Conservation (phyloP, 176 grass and related monocot species). For the Oryza glumipatula region DNA sequence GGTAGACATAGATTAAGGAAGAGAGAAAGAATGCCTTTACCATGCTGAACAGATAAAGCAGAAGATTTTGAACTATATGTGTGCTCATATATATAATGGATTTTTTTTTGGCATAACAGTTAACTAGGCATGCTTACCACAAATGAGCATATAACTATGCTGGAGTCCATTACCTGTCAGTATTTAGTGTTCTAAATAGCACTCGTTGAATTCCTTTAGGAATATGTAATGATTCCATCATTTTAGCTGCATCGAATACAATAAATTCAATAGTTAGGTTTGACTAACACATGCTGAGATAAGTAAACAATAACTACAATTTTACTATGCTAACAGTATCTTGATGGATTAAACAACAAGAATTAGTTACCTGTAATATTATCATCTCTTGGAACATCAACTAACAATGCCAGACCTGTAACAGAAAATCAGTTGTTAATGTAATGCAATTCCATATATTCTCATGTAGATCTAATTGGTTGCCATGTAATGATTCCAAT, state of each 20-base stretch:
- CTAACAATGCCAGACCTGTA: constrained; percentile 49
- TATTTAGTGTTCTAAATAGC: constrained; percentile 60
- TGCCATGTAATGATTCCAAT: neutral
- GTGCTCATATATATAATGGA: no score
- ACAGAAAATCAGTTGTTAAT: constrained; percentile 18
- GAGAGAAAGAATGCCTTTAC: no score
- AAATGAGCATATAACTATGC: no score
- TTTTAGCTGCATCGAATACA: constrained; percentile 46
- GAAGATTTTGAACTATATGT: no score
- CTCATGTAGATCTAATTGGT: neutral
- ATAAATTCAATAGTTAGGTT: constrained; percentile 1
- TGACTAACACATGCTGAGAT: neutral
- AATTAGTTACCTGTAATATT: constrained; percentile 53
- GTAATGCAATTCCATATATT: neutral
- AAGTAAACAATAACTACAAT: no score
- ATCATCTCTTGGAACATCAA: constrained; percentile 59
- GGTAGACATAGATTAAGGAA: no score
- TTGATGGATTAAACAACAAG: neutral
- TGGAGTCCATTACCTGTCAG: no score
- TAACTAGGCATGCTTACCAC: no score
- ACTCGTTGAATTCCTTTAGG: constrained; percentile 59
- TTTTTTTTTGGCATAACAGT: no score
- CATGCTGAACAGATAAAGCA: no score
- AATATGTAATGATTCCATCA: constrained; percentile 57
- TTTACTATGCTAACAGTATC: no score